Conservation (phyloP, 1,284 basidiomycete species). For the Sporisorium graminicola region DNA sequence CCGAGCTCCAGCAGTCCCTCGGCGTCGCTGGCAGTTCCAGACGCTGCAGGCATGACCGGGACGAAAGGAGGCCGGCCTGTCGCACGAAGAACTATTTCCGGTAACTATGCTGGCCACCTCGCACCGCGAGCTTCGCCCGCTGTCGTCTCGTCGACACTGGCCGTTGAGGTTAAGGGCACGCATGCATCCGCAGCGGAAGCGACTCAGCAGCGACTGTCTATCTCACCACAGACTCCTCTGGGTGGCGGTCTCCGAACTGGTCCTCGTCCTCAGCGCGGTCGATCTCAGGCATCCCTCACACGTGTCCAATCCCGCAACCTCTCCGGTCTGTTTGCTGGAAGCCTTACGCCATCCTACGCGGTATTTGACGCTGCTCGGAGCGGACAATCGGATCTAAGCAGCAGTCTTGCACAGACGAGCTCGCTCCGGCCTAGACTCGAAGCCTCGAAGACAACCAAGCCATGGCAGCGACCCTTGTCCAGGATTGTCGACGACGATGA, state of each 20-base stretch:
- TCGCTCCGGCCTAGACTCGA: slow-evolving; percentile 12
- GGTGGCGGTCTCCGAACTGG: slow-evolving; percentile 32
- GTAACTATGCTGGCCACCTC: slow-evolving; percentile 26
- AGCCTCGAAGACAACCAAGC: slow-evolving; percentile 9
- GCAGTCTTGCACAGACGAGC: slow-evolving; percentile 14
- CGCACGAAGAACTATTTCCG: slow-evolving; percentile 34
- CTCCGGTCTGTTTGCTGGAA: slow-evolving; percentile 56
- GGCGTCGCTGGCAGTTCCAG: slow-evolving; percentile 18
- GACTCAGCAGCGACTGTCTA: slow-evolving; percentile 17
- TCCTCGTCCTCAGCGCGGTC: slow-evolving; percentile 42
- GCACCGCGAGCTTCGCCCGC: slow-evolving; percentile 55
- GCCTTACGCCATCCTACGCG: slow-evolving; percentile 17
- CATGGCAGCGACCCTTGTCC: slow-evolving; percentile 38
- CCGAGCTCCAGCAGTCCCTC: slow-evolving; percentile 5
- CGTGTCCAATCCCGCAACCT: slow-evolving; percentile 55
- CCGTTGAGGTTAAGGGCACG: slow-evolving; percentile 61
- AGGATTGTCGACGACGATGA: slow-evolving; percentile 65
- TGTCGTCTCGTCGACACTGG: slow-evolving; percentile 49
- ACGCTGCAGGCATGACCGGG: slow-evolving; percentile 7
- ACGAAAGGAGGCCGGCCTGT: slow-evolving; percentile 19
- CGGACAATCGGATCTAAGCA: slow-evolving; percentile 2
- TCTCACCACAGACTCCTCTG: slow-evolving; percentile 17
- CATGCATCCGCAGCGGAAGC: slow-evolving; percentile 48
- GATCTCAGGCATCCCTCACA: slow-evolving; percentile 43
- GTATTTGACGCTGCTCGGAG: slow-evolving; percentile 11